Percentiles rank a stretch among this genome's conserved stretches.
Conservation (phyloP, 2,329 filamentous ascomycete species). For the Colletotrichum godetiae region DNA sequence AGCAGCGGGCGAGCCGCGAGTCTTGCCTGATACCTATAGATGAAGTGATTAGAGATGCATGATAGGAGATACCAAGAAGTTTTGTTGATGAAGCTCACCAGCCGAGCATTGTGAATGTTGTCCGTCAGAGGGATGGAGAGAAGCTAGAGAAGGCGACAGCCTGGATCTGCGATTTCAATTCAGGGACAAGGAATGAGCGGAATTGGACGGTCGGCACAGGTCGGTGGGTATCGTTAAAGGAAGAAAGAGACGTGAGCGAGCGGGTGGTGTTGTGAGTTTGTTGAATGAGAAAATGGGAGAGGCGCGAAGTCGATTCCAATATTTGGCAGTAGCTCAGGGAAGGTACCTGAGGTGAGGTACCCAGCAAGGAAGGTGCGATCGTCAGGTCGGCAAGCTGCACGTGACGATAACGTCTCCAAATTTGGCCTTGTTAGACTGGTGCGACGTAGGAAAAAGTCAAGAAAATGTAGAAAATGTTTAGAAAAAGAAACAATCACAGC, state of each 20-base stretch:
- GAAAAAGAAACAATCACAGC: constrained; percentile 12
- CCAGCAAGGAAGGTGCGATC: constrained; percentile 29
- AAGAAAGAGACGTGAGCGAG: background rate
- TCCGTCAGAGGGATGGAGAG: background rate
- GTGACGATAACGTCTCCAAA: constrained; percentile 8
- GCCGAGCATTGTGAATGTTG: constrained; percentile 31
- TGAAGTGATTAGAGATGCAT: background rate
- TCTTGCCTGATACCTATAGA: constrained; percentile 80
- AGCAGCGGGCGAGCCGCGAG: constrained; percentile 85
- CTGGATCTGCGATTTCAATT: background rate
- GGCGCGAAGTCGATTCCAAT: background rate
- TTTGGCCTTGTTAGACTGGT: background rate
- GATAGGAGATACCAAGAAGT: background rate
- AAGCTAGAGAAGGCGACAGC: background rate
- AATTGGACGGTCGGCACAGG: background rate
- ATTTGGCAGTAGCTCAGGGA: background rate
- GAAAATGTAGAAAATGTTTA: background rate
- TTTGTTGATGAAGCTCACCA: constrained; percentile 12
- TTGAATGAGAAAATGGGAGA: background rate
- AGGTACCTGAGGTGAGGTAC: constrained; percentile 3
- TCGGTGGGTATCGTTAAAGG: background rate
- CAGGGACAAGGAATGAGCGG: background rate
- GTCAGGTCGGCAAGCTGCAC: constrained; percentile 21
- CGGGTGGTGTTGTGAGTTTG: constrained; percentile 11
- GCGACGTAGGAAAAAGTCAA: background rate